Conservation (phyloP, 1,284 basidiomycete genomes). For the Austroboletus olivaceoglutinosus region DNA sequence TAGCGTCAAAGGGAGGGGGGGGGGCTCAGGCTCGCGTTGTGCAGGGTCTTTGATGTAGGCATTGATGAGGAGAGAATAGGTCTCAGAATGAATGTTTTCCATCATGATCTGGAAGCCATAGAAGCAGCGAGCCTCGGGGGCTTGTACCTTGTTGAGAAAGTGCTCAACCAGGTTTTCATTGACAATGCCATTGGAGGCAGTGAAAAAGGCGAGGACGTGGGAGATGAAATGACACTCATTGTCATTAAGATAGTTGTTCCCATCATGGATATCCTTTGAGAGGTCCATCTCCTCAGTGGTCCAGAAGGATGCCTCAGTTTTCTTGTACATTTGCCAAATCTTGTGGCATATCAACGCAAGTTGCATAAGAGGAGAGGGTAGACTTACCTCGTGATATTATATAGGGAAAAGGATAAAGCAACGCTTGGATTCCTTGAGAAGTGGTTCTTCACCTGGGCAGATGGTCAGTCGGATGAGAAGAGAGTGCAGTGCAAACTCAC, state of each 20-base stretch:
- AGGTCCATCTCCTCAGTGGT: conserved; percentile 98
- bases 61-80: conserved; percentile 97
- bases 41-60: conserved; percentile 92
- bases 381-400: conserved; percentile 80
- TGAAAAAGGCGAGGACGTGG: conserved; percentile 95
- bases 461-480: neutral
- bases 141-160: conserved; percentile 93
- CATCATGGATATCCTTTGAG: conserved; percentile 89
- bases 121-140: conserved; percentile 95
- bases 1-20: conserved; percentile 88
- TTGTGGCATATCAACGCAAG: too few species aligned
- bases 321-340: conserved; percentile 98
- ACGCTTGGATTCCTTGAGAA: conserved; percentile 75
- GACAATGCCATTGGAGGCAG: conserved; percentile 96
- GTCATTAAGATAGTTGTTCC: conserved; percentile 89
- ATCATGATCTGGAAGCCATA: conserved; percentile 99
- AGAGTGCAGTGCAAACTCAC: conserved; percentile 36
- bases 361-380: neutral
- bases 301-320: conserved; percentile 92
- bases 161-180: conserved; percentile 97
- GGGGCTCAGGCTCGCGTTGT: conserved; percentile 78
- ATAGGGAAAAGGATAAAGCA: conserved; percentile 96
- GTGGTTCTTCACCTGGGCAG: conserved; percentile 68
- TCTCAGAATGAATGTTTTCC: conserved; percentile 97
- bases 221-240: conserved; percentile 96